phyloP scores from a whole-genome alignment of 169 alveolate species.

The Perkinsus olseni region DNA sequence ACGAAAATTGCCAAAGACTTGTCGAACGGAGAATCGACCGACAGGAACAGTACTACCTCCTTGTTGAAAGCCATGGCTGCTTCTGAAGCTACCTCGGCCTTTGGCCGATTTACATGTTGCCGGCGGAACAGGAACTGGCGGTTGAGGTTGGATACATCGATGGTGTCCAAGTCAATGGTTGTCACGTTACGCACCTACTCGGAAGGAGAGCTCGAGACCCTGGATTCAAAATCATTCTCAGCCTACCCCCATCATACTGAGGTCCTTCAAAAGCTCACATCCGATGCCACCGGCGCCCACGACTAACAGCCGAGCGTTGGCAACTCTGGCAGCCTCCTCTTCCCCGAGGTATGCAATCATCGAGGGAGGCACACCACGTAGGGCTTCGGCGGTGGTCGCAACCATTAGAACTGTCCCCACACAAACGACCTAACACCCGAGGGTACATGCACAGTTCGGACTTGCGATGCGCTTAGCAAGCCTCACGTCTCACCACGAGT shows the following conservation, averaged over 20 bases:
- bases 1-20: too few species aligned
- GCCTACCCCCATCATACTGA: constrained; percentile 19
- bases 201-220: constrained; percentile 45
- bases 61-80: constrained; percentile 6
- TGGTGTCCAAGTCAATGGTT: constrained; percentile 91
- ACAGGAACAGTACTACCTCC: too few species aligned
- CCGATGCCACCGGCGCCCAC: constrained; percentile 99
- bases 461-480: too few species aligned
- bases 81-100: constrained; percentile 12
- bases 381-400: not conserved
- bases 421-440: not conserved
- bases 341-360: not conserved
- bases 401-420: not conserved
- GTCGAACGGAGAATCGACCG: too few species aligned
- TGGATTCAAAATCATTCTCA: not conserved
- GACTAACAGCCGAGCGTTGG: constrained; percentile 48
- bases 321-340: not conserved
- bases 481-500: too few species aligned
- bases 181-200: constrained; percentile 76
- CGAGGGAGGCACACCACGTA: not conserved
- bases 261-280: constrained; percentile 90
- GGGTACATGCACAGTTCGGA: too few species aligned
- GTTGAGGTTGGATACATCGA: constrained; percentile 91
- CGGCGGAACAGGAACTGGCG: constrained; percentile 88
- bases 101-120: constrained; percentile 18